phyloP scores from a whole-genome alignment of 345 rosid genomes.

The Boechera retrofracta region DNA sequence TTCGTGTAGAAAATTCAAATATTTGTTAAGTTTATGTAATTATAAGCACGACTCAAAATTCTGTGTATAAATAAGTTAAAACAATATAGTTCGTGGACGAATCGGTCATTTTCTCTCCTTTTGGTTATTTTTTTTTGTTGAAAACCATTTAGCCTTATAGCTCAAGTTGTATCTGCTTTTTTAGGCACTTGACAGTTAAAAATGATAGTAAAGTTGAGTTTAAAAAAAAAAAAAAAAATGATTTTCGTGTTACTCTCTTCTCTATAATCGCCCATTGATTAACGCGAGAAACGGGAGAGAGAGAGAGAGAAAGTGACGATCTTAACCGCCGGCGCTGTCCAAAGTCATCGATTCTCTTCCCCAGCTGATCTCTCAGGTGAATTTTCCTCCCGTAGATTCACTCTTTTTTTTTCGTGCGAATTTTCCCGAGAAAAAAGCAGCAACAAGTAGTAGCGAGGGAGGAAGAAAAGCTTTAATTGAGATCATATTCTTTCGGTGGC shows the following conservation, averaged over 20 bases:
- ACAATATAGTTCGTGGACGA: too few relatives aligned
- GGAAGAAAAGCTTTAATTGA: constrained; percentile 8
- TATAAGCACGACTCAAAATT: too few relatives aligned
- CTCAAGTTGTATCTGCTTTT: too few relatives aligned
- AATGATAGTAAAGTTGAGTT: too few relatives aligned
- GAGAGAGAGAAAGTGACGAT: constrained; percentile 24
- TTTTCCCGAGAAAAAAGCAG: constrained; percentile 39
- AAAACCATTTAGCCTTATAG: too few relatives aligned
- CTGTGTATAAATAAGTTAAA: too few relatives aligned
- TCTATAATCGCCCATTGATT: constrained; percentile 46
- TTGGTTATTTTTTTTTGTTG: too few relatives aligned
- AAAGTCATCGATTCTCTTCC: constrained; percentile 40
- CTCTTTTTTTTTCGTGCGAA: constrained; percentile 31
- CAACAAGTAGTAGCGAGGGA: neutral
- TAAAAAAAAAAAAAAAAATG: too few relatives aligned
- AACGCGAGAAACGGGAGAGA: constrained; percentile 24
- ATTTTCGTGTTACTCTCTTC: constrained; percentile 10
- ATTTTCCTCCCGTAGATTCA: neutral
- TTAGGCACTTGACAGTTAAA: too few relatives aligned
- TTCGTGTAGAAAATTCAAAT: too few relatives aligned
- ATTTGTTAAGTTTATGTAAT: too few relatives aligned
- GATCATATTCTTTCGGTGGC: constrained; percentile 16
- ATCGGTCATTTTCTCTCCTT: too few relatives aligned
- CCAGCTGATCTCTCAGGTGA: constrained; percentile 42
- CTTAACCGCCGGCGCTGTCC: constrained; percentile 54